Evolutionary conservation across 1,284 basidiomycete species (phyloP).

Genomic region (Vanrija pseudolonga): DNA sequence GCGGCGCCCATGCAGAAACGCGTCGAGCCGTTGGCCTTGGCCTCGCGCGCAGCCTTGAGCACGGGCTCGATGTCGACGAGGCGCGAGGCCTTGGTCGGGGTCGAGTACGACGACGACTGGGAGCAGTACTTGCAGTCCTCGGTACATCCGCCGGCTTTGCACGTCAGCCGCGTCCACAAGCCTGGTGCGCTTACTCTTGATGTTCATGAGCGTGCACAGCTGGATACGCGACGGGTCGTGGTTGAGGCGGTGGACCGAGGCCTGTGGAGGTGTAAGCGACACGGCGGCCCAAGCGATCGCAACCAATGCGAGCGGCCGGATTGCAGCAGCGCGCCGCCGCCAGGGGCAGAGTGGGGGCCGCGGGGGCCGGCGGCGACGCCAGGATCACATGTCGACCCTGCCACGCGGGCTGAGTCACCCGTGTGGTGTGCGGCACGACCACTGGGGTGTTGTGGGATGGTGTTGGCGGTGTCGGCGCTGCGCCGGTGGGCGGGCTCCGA

Average conservation of each 20-base stretch:
- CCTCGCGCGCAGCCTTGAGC: slow-evolving; percentile 80
- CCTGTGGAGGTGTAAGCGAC: slow-evolving; percentile 27
- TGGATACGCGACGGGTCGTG: slow-evolving; percentile 89
- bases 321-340: not conserved
- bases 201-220: slow-evolving; percentile 97
- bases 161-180: slow-evolving; percentile 1
- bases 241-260: slow-evolving; percentile 71
- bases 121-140: slow-evolving; percentile 99
- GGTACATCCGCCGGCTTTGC: slow-evolving; percentile 80
- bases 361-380: too few species aligned
- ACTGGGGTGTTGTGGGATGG: too few species aligned
- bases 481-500: too few species aligned
- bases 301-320: too few species aligned
- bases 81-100: slow-evolving; percentile 80
- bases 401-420: too few species aligned
- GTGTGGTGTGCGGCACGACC: too few species aligned
- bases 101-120: slow-evolving; percentile 88
- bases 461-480: too few species aligned
- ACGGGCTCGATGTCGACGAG: slow-evolving; percentile 91
- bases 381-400: too few species aligned
- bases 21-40: slow-evolving; percentile 93
- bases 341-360: not conserved
- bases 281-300: not conserved
- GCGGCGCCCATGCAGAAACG: slow-evolving; percentile 99
- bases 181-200: slow-evolving; percentile 80